Evolutionary conservation across 1,139 yeast species (phyloP).

Genomic region (Suhomyces atakaporum): DNA sequence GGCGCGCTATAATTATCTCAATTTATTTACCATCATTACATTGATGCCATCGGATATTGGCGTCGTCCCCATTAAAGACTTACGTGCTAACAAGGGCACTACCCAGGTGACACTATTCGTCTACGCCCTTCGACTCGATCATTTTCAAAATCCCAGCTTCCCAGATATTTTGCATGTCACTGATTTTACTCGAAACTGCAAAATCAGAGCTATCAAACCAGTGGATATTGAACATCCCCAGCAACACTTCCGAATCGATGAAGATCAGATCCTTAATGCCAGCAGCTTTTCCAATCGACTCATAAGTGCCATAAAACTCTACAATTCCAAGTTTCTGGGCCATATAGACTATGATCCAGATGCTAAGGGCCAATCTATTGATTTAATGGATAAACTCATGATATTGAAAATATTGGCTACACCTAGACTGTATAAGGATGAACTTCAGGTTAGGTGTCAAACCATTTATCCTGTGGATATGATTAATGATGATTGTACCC

Average conservation of each 20-base stretch:
- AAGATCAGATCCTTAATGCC: conserved; percentile 10
- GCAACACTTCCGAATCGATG: conserved; percentile 4
- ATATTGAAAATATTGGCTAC: conserved; percentile 9
- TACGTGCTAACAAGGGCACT: background rate
- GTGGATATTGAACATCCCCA: background rate
- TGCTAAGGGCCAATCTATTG: conserved; percentile 1
- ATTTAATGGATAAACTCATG: conserved; percentile 8
- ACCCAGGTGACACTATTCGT: conserved; percentile 9
- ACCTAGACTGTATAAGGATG: conserved; percentile 10
- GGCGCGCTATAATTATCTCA: too few relatives aligned
- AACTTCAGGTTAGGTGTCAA: conserved; percentile 10
- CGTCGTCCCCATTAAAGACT: conserved; percentile 3
- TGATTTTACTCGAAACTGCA: conserved; percentile 11
- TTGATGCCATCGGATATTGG: conserved; percentile 4
- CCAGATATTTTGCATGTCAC: conserved; percentile 14
- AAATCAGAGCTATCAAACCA: conserved; percentile 1
- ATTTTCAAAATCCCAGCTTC: conserved; percentile 1
- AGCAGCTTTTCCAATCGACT: conserved; percentile 5
- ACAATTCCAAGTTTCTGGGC: background rate
- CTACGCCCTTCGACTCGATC: conserved; percentile 10
- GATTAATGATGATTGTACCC: conserved; percentile 2
- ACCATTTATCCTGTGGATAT: conserved; percentile 1
- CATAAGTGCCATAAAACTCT: background rate
- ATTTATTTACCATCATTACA: too few relatives aligned
- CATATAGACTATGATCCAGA: conserved; percentile 1